Conservation (phyloP, 2,329 filamentous ascomycete genomes). For the Fusarium algeriense region DNA sequence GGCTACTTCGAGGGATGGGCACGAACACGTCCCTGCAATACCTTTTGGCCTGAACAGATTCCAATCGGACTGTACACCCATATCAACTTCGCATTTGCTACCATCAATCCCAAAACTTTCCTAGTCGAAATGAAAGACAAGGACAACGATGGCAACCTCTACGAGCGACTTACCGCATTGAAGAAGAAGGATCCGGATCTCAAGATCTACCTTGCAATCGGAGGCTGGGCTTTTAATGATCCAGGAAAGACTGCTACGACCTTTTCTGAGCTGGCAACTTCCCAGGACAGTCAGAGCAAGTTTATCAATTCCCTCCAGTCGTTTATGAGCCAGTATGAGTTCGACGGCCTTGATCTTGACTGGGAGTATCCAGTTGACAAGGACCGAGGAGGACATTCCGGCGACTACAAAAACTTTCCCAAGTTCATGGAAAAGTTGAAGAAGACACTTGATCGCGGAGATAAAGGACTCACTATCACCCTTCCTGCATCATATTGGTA, state of each 20-base stretch:
- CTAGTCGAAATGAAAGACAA: no score
- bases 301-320: constrained; percentile 54
- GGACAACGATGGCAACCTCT: no score
- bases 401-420: constrained; percentile 55
- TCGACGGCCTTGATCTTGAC: constrained; percentile 58
- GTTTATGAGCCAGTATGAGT: constrained; percentile 37
- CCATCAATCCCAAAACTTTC: constrained; percentile 35
- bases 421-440: constrained; percentile 45
- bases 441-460: constrained; percentile 50
- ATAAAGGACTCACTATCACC: constrained; percentile 52
- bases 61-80: constrained; percentile 13
- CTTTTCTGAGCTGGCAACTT: constrained; percentile 47
- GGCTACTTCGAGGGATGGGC: constrained; percentile 29
- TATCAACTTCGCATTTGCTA: constrained; percentile 31
- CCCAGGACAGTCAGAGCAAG: constrained; percentile 39
- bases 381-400: constrained; percentile 51
- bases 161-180: no score
- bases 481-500: constrained; percentile 52
- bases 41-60: constrained; percentile 21
- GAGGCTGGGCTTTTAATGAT: constrained; percentile 58
- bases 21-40: background rate
- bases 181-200: constrained; percentile 46
- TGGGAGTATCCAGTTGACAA: constrained; percentile 58
- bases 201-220: constrained; percentile 55
- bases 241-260: constrained; percentile 38